These are phyloP conservation scores for Cladochytrium replicatum DNA, from an alignment of 192 early-diverging fungal genomes.

Conservation along the genomic window DNA sequence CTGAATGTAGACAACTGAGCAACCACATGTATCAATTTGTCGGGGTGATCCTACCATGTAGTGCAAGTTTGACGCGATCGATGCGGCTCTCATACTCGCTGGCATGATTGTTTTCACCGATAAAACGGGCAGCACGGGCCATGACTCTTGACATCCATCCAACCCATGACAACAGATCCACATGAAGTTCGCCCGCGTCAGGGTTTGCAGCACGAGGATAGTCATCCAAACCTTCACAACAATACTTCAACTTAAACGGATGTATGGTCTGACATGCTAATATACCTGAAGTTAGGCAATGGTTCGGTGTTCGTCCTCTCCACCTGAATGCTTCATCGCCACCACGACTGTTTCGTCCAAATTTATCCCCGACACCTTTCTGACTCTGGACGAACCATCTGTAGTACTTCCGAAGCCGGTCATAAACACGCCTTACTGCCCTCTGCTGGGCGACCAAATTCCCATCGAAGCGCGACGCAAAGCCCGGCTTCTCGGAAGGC, in stretches of 20 bases:
- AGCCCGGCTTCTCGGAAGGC: not conserved
- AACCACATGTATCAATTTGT: too few species aligned
- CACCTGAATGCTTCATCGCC: conserved; percentile 73
- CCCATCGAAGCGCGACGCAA: conserved; percentile 2
- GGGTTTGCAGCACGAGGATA: conserved; percentile 76
- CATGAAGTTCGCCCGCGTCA: conserved; percentile 61
- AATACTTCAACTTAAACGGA: not conserved
- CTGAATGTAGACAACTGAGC: conserved; percentile 19
- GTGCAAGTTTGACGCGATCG: too few species aligned
- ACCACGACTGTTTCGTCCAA: conserved; percentile 27
- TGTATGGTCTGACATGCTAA: not conserved
- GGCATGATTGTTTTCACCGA: too few species aligned
- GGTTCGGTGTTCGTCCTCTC: conserved; percentile 73
- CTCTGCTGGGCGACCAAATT: too few species aligned
- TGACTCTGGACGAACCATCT: conserved; percentile 76
- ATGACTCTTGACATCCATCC: conserved; percentile 45
- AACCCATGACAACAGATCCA: conserved; percentile 74
- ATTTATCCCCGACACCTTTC: conserved; percentile 48
- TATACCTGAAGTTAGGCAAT: conserved; percentile 75
- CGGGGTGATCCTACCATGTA: too few species aligned
- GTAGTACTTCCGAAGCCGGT: conserved; percentile 56
- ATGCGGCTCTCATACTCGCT: too few species aligned
- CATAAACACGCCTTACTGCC: conserved; percentile 48
- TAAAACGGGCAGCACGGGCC: too few species aligned
- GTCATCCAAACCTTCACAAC: conserved; percentile 68